Evolutionary conservation across 148 eudicot species (phyloP).

Genomic region (Persicaria tinctoria): DNA sequence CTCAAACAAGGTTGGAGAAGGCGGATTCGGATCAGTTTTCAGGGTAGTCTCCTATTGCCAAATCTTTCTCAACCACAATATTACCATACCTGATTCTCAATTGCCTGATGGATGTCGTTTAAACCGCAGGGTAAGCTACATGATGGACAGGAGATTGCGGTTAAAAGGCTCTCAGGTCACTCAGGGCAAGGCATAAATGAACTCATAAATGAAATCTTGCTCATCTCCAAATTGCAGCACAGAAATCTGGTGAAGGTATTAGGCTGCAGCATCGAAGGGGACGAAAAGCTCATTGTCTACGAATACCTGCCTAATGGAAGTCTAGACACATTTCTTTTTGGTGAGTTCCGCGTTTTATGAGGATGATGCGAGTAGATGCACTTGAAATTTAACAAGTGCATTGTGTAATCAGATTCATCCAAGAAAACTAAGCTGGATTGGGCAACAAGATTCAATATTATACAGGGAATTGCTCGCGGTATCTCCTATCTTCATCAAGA

Average conservation of each 20-base stretch:
- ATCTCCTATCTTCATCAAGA: constrained; percentile 30
- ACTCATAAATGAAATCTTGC: constrained; percentile 34
- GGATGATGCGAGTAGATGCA: too few species aligned
- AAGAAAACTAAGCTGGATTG: constrained; percentile 15
- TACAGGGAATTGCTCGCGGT: constrained; percentile 26
- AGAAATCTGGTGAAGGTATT: constrained; percentile 39
- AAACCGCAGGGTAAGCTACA: constrained; percentile 30
- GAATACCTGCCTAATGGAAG: constrained; percentile 44
- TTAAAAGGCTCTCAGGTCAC: constrained; percentile 37
- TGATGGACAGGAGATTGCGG: constrained; percentile 34
- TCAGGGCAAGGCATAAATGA: constrained; percentile 37
- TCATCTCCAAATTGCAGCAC: constrained; percentile 41
- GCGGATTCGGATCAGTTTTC: constrained; percentile 40
- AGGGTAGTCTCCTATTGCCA: constrained; percentile 14
- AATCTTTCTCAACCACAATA: neutral
- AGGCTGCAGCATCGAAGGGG: constrained; percentile 39
- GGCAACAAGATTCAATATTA: constrained; percentile 20
- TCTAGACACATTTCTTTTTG: constrained; percentile 32
- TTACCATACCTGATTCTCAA: neutral
- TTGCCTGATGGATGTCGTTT: neutral
- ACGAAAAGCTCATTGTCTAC: constrained; percentile 31
- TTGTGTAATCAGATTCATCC: neutral
- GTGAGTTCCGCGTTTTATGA: constrained; percentile 9
- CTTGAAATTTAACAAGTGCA: too few species aligned
- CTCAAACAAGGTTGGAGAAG: constrained; percentile 30